These are phyloP conservation scores for Pythium diclinum DNA, from an alignment of 352 stramenopile species.

Conservation along the genomic window DNA sequence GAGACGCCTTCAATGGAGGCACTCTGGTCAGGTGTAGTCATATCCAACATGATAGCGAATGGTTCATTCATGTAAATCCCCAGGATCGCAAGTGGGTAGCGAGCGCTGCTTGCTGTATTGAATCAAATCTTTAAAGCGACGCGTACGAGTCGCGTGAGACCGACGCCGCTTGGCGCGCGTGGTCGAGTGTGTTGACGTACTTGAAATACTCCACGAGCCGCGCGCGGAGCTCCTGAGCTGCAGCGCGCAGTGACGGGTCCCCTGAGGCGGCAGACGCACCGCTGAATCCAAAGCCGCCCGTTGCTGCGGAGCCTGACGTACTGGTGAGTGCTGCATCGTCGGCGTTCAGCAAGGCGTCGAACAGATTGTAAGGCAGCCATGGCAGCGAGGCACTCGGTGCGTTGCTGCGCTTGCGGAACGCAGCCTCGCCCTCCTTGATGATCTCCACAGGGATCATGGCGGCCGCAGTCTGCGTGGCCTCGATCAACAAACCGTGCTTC, in stretches of 20 bases:
- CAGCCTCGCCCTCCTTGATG: constrained; percentile 35
- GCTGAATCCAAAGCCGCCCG: constrained; percentile 7
- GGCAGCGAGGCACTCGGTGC: constrained; percentile 30
- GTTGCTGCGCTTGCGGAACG: constrained; percentile 40
- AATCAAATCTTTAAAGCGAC: constrained; percentile 8
- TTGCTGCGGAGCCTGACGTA: not conserved
- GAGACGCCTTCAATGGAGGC: too few relatives aligned
- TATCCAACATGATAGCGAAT: too few relatives aligned
- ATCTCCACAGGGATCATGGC: constrained; percentile 38
- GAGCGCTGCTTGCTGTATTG: not conserved
- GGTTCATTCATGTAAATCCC: too few relatives aligned
- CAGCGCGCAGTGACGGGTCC: constrained; percentile 27
- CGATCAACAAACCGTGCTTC: constrained; percentile 56
- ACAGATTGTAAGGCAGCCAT: constrained; percentile 69
- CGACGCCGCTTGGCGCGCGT: constrained; percentile 45
- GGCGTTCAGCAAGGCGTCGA: constrained; percentile 59
- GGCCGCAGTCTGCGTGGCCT: constrained; percentile 56
- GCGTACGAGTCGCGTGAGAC: constrained; percentile 33
- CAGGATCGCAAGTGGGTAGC: too few relatives aligned
- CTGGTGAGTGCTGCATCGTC: constrained; percentile 36
- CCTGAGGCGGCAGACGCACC: constrained; percentile 12
- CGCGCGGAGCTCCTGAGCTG: constrained; percentile 36
- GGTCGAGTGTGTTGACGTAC: constrained; percentile 44
- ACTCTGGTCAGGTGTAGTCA: too few relatives aligned
- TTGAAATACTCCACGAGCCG: constrained; percentile 54